Conservation (phyloP, 2,329 filamentous ascomycete genomes). For the Ceratocystis papillata region DNA sequence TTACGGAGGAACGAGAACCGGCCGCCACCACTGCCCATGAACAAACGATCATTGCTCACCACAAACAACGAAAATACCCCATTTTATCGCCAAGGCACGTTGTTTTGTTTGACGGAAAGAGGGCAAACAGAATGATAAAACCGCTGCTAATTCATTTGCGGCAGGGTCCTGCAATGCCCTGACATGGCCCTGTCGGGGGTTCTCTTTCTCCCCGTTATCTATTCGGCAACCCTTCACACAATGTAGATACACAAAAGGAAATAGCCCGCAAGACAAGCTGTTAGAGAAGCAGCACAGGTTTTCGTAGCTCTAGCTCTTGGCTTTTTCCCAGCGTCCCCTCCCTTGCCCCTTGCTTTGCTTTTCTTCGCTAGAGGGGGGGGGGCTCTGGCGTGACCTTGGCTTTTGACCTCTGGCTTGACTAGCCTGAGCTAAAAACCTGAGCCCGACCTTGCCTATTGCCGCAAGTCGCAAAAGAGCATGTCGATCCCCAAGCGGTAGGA, state of each 20-base stretch:
- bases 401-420: neutral
- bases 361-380: neutral
- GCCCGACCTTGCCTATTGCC: neutral
- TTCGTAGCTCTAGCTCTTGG: constrained; percentile 20
- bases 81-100: neutral
- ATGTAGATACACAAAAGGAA: neutral
- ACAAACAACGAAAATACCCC: neutral
- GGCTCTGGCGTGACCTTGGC: neutral
- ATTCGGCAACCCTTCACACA: neutral
- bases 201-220: no score
- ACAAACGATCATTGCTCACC: neutral
- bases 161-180: neutral
- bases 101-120: no score
- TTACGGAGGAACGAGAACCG: neutral
- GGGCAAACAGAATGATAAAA: neutral
- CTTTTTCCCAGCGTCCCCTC: constrained; percentile 27
- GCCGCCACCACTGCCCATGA: neutral
- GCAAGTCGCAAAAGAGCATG: neutral
- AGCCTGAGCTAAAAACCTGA: neutral
- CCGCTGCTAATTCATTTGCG: neutral
- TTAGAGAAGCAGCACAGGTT: neutral
- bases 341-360: constrained; percentile 13
- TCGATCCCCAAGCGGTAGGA: neutral
- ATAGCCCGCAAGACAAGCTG: neutral
- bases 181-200: neutral